Evolutionary conservation across 371 early-diverging fungal genomes (phyloP).

Genomic region (Rhizopus delemar): DNA sequence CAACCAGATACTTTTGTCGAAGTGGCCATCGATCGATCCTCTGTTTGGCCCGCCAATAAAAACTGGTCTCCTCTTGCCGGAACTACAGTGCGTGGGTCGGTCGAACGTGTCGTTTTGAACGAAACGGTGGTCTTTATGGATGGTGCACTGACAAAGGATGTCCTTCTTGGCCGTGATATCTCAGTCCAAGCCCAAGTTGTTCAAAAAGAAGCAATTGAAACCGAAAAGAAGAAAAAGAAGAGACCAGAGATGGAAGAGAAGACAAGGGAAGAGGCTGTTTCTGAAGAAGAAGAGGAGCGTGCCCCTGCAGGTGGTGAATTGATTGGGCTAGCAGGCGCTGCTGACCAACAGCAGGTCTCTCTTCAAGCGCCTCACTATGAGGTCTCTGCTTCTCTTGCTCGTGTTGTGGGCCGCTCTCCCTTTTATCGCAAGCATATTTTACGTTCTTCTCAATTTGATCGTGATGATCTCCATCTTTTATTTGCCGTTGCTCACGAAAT

Average conservation of each 20-base stretch:
- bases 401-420: conserved; percentile 75
- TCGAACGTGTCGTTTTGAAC: conserved; percentile 86
- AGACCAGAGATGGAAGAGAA: conserved; percentile 10
- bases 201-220: conserved; percentile 13
- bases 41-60: conserved; percentile 37
- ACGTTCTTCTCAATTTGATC: conserved; percentile 85
- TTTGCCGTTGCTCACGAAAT: conserved; percentile 98
- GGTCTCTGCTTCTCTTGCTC: conserved; percentile 66
- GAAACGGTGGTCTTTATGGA: conserved; percentile 85
- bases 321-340: conserved; percentile 39
- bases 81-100: conserved; percentile 56
- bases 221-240: conserved; percentile 14
- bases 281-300: conserved; percentile 15
- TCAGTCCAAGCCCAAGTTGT: conserved; percentile 52
- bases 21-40: conserved; percentile 70
- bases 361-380: conserved; percentile 42
- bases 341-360: conserved; percentile 39
- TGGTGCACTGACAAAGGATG: conserved; percentile 56
- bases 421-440: conserved; percentile 92
- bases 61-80: conserved; percentile 53
- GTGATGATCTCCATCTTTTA: conserved; percentile 88
- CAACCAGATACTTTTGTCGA: conserved; percentile 91
- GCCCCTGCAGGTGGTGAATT: conserved; percentile 22
- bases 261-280: background rate
- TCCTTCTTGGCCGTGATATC: conserved; percentile 54